Percentiles rank a stretch among this genome's conserved stretches.
Evolutionary conservation across 805 yeast genomes (phyloP).

Genomic region (Candida ovalis): DNA sequence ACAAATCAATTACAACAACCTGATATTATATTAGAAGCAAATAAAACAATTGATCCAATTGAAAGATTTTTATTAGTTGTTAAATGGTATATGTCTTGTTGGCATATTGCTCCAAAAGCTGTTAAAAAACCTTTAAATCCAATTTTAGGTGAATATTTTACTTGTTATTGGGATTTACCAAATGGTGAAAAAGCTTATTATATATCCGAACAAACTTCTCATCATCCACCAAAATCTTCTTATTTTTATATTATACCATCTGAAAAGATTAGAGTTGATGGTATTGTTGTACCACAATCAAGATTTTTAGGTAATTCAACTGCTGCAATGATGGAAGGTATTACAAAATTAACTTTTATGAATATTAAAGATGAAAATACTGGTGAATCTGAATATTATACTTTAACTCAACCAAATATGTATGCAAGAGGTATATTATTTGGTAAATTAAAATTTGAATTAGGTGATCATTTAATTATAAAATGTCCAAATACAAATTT

Average conservation of each 20-base stretch:
- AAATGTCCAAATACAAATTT: slow-evolving; percentile 56
- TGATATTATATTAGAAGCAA: slow-evolving; percentile 66
- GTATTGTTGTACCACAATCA: slow-evolving; percentile 82
- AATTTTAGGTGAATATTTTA: slow-evolving; percentile 84
- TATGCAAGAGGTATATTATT: slow-evolving; percentile 91
- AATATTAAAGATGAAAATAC: slow-evolving; percentile 46
- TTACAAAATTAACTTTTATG: slow-evolving; percentile 64
- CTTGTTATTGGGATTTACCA: slow-evolving; percentile 89
- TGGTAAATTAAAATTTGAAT: slow-evolving; percentile 84
- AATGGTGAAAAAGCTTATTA: slow-evolving; percentile 69
- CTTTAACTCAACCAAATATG: slow-evolving; percentile 91
- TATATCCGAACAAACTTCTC: slow-evolving; percentile 91
- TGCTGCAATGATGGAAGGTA: slow-evolving; percentile 96
- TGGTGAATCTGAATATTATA: slow-evolving; percentile 61
- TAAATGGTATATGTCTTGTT: slow-evolving; percentile 89
- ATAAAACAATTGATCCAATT: slow-evolving; percentile 50
- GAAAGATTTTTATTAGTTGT: slow-evolving; percentile 71
- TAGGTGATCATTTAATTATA: slow-evolving; percentile 88
- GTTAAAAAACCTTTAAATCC: slow-evolving; percentile 97
- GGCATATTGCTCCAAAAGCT: slow-evolving; percentile 99
- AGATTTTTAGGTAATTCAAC: slow-evolving; percentile 92
- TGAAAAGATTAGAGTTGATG: slow-evolving; percentile 79
- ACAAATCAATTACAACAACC: slow-evolving; percentile 87
- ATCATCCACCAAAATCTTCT: slow-evolving; percentile 97
- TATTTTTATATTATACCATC: slow-evolving; percentile 87